Evolutionary conservation across 371 early-diverging fungal species (phyloP), one percentile per base, ranked within the genome.

Genomic region (Circinella minor): DNA sequence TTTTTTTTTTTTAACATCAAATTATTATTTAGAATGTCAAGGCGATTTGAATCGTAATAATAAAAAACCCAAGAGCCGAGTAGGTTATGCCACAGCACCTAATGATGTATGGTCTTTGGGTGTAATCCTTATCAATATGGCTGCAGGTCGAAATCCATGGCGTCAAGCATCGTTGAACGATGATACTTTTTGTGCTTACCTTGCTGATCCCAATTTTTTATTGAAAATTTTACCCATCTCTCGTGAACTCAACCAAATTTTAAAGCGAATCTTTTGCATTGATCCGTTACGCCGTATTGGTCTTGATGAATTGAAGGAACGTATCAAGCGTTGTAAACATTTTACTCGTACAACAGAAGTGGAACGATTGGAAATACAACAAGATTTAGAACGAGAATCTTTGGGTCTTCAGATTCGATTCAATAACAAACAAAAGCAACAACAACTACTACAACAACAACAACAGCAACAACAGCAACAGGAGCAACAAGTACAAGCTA

Each of bases 41-140:
- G 93, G 91, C 49, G 89, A 88, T 34, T 77, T 89, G 48, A 65
- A 77, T 55, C 77, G 74, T 51, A 80, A 71, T 15, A 51, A 55
- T 15, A 51, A 48, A 36, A 51, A 48, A 55, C 57, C 76, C 60
- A 27, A 54, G 20, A 15, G 48, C 20, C 73, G 73, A 17, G 55
- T 66, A 18, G 75, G 75, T 59, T 92, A 93, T 67, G 85, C 87
- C 6, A 90, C 92, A 17, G 92, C 91, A 1, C 89, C 93, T 15
- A 93, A 92, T 73, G 96, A 95, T 74, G 87, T 93, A 15, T 94
- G 94, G 93, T 88, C 93, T 27, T 77, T 93, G 38, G 96, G 96
- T 46, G 88, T 95, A 20, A 92, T 96, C 66, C 79, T 93, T 38
- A 90, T 92, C 71, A 94, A 92, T 73, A 81, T 93, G 59, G 81